phyloP scores from a whole-genome alignment of 768 basidiomycete species.

The Phallus indusiatus region DNA sequence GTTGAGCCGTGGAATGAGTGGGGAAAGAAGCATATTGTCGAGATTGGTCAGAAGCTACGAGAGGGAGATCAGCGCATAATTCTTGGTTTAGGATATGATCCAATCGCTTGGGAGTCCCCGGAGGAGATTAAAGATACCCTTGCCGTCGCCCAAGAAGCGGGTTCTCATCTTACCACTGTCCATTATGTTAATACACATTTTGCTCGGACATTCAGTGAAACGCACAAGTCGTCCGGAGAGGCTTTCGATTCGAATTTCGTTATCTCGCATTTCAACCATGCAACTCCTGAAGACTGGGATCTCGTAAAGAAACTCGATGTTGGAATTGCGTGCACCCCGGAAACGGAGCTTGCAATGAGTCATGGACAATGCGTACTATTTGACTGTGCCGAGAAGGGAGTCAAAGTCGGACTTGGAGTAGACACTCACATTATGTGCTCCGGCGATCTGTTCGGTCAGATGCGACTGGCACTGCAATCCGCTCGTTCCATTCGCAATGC shows the following conservation, averaged over 20 bases:
- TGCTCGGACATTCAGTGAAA: neutral
- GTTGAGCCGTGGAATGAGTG: constrained; percentile 15
- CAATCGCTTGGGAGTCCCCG: constrained; percentile 1
- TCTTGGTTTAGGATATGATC: constrained; percentile 23
- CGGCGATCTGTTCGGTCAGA: constrained; percentile 21
- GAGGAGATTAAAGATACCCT: neutral
- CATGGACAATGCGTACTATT: constrained; percentile 22
- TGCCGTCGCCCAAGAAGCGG: neutral
- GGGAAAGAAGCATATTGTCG: constrained; percentile 17
- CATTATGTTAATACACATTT: constrained; percentile 5
- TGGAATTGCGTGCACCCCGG: constrained; percentile 21
- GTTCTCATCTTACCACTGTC: constrained; percentile 4
- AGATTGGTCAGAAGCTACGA: constrained; percentile 12
- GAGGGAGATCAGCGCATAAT: constrained; percentile 17
- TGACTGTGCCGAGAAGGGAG: constrained; percentile 20
- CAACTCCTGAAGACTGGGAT: constrained; percentile 21
- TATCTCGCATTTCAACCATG: constrained; percentile 23
- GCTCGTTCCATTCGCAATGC: constrained; percentile 10
- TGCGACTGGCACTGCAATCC: constrained; percentile 22
- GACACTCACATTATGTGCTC: constrained; percentile 21
- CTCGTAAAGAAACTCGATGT: constrained; percentile 19
- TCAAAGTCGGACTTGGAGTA: constrained; percentile 21
- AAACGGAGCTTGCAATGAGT: constrained; percentile 25
- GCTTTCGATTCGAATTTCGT: constrained; percentile 21
- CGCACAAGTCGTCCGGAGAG: constrained; percentile 7